Base-by-base conservation (phyloP, 1,139 yeast genomes). In the Hanseniaspora uvarum region DNA sequence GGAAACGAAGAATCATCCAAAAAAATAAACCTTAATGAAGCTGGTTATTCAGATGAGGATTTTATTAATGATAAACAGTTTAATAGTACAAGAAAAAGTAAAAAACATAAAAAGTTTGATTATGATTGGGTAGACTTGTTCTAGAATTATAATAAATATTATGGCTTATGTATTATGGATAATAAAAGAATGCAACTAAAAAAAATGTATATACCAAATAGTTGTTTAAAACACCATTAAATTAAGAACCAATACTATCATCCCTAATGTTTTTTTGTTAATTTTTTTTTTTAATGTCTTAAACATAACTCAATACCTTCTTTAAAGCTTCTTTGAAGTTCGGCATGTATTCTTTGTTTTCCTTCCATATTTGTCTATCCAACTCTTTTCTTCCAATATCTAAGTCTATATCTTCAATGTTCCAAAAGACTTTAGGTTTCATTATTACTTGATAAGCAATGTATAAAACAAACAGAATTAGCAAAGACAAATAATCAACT, bases 361-460 rank as follows among this genome's bases (percentile, higher is more conserved):
- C 69, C 36, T 62, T 60, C 70, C 70, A 67, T 4, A 80, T 76
- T 59, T 75, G 77, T 50, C 83, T 68, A 63, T 82, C 88, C 65
- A 78, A 74, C 62, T 85, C 94, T 51, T 88, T 76, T 59, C 94
- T 72, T 1, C 94, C 94, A 0, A 85, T 75, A 63, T 85, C 94
- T 62, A 84, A 76, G 63, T 86, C 94, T 53, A 86, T 67, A 23
- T 82, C 79, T 58, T 81, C 86, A 40, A 84, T 69, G 54, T 84
- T 76, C 51, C 52, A 46, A 37, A 47, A 47, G 36, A 50, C 53
- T 16, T 50, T 50, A 4, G 53, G 53, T 28, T 30, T 50, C 39
- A 43, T 50, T 23, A 79, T 62, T 5, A 77, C 48, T 61, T 79
- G 79, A 68, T 83, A 85, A 1, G 75, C 75, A 26, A 75, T 46